A percentile compares a stretch with the other conserved stretches of the same genome.
Evolutionary conservation across 176 grass and related monocot genomes (phyloP).

Genomic region (Raddia guianensis): DNA sequence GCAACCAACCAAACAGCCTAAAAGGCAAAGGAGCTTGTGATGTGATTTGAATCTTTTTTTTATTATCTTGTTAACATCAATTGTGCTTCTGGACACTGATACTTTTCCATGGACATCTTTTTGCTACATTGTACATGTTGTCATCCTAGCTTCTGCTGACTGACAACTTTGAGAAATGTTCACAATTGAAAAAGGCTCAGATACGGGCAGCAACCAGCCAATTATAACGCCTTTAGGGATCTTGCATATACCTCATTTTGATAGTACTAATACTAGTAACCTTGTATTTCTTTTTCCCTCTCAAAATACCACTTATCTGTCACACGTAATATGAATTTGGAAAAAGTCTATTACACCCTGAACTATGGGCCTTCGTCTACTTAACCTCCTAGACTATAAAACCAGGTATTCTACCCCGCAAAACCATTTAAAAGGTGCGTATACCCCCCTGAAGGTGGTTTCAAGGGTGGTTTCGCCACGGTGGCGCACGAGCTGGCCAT

Average conservation of each 20-base stretch:
- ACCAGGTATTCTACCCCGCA: no score
- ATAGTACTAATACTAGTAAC: neutral
- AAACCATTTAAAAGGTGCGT: no score
- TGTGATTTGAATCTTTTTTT: neutral
- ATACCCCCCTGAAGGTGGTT: no score
- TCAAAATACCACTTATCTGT: neutral
- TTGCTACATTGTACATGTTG: neutral
- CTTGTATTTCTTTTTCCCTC: neutral
- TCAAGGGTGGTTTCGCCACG: no score
- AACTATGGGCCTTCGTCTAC: no score
- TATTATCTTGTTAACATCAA: neutral
- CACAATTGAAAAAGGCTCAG: neutral
- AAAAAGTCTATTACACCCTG: no score
- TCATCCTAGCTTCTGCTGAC: neutral
- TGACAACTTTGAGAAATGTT: neutral
- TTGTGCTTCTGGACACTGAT: neutral
- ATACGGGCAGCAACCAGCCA: neutral
- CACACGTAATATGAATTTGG: neutral
- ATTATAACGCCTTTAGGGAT: neutral
- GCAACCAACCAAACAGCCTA: no score
- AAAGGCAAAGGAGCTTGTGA: neutral
- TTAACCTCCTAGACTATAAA: no score
- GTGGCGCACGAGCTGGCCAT: no score
- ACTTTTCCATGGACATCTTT: neutral
- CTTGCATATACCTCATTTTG: slow-evolving; percentile 9